Conservation (phyloP, 2,329 filamentous ascomycete species). For the Trichoderma sp. region DNA sequence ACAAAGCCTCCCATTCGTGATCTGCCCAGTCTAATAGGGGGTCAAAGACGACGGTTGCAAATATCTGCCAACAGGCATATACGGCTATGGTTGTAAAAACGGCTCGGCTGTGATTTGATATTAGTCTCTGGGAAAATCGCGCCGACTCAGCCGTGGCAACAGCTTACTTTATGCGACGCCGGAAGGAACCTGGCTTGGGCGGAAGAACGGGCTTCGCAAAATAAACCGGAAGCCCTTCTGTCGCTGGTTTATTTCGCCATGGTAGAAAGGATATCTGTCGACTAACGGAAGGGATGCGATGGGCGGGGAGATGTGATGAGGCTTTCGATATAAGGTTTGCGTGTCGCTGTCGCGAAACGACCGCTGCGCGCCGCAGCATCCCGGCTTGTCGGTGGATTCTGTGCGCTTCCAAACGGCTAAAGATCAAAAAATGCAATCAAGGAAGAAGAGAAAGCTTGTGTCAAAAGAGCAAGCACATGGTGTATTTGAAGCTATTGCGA, state of each 20-base stretch:
- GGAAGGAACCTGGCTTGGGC: slow-evolving; percentile 25
- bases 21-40: slow-evolving; percentile 45
- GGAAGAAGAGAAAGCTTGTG: not conserved
- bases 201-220: slow-evolving; percentile 28
- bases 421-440: not conserved
- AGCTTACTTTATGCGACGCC: slow-evolving; percentile 32
- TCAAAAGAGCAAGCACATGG: slow-evolving; percentile 5
- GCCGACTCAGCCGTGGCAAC: slow-evolving; percentile 4
- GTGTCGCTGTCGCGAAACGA: slow-evolving; percentile 27
- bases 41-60: slow-evolving; percentile 46
- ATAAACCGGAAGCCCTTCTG: slow-evolving; percentile 33
- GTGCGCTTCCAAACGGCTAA: not conserved
- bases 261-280: slow-evolving; percentile 37
- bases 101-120: slow-evolving; percentile 26
- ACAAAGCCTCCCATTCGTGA: slow-evolving; percentile 42
- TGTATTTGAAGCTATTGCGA: not conserved
- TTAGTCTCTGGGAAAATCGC: not conserved
- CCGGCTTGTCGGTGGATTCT: not conserved
- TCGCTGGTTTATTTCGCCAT: slow-evolving; percentile 29
- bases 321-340: slow-evolving; percentile 24
- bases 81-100: slow-evolving; percentile 34
- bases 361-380: slow-evolving; percentile 28
- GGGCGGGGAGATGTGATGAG: slow-evolving; percentile 26
- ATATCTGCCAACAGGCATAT: slow-evolving; percentile 44
- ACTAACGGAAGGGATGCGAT: slow-evolving; percentile 24